Conservation (phyloP, 768 basidiomycete species). For the Lentinula sp. region DNA sequence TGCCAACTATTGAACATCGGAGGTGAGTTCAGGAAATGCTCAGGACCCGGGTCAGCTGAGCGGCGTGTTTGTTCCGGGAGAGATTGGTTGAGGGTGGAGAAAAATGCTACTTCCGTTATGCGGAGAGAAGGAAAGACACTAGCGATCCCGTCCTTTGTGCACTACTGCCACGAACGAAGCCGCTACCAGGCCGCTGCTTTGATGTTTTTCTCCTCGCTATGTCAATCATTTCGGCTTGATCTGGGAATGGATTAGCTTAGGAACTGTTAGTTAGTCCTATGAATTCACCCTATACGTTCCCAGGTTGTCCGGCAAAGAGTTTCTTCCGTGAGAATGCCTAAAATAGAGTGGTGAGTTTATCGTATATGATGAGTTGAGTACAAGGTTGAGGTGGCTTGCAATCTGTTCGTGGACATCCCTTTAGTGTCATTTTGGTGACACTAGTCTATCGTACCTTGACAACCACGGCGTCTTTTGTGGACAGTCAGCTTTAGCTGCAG, state of each 20-base stretch:
- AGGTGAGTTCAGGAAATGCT: neutral
- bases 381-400: neutral
- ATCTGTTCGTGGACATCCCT: neutral
- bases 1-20: neutral
- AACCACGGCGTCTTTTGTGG: neutral
- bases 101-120: too few species aligned
- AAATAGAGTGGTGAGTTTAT: neutral
- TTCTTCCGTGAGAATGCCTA: neutral
- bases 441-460: neutral
- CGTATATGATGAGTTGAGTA: neutral
- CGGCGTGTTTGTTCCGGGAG: neutral
- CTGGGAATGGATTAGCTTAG: too few species aligned
- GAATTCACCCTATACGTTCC: too few species aligned
- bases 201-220: too few species aligned
- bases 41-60: neutral
- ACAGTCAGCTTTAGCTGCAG: neutral
- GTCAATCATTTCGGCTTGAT: too few species aligned
- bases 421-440: neutral
- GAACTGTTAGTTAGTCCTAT: too few species aligned
- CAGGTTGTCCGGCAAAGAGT: neutral
- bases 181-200: too few species aligned
- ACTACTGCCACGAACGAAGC: too few species aligned
- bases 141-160: neutral
- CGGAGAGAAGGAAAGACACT: too few species aligned
- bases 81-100: too few species aligned